Percentiles rank a stretch among this genome's conserved stretches.
Conservation (phyloP, 306 rosid species). For the Medicago lupulina region DNA sequence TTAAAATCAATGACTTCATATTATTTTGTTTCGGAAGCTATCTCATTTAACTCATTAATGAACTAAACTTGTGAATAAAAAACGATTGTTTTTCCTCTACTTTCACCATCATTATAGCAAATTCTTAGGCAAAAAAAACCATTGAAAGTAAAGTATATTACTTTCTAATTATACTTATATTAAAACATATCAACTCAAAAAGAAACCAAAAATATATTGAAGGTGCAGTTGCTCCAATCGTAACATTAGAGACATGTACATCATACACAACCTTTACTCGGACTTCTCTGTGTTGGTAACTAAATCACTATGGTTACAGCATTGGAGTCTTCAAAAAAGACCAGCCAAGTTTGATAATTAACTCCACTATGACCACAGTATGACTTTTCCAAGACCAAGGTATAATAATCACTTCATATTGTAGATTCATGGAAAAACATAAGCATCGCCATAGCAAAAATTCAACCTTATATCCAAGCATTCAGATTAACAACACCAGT, state of each 20-base stretch:
- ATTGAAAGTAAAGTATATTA: neutral
- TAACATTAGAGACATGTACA: constrained; percentile 34
- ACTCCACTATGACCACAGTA: constrained; percentile 38
- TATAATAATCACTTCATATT: constrained; percentile 28
- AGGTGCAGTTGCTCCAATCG: constrained; percentile 18
- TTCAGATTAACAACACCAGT: constrained; percentile 78
- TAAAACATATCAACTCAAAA: constrained; percentile 1
- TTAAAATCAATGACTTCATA: neutral
- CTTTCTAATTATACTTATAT: neutral
- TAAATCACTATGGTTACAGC: constrained; percentile 43
- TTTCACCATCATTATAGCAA: neutral
- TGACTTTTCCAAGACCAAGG: constrained; percentile 33
- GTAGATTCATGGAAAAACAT: constrained; percentile 43
- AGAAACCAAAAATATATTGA: neutral
- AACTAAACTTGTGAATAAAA: neutral
- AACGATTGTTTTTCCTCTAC: neutral
- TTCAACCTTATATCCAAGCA: constrained; percentile 13
- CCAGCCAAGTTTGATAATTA: constrained; percentile 24
- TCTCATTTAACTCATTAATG: neutral
- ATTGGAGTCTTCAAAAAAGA: constrained; percentile 25
- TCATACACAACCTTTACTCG: constrained; percentile 27
- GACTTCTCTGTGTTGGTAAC: constrained; percentile 32
- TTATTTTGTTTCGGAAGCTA: neutral
- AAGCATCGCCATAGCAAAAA: constrained; percentile 35
- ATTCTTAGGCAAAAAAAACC: neutral